These are phyloP conservation scores for Trypanosoma brucei DNA, from an alignment of 208 protist species.

Conservation along the genomic window DNA sequence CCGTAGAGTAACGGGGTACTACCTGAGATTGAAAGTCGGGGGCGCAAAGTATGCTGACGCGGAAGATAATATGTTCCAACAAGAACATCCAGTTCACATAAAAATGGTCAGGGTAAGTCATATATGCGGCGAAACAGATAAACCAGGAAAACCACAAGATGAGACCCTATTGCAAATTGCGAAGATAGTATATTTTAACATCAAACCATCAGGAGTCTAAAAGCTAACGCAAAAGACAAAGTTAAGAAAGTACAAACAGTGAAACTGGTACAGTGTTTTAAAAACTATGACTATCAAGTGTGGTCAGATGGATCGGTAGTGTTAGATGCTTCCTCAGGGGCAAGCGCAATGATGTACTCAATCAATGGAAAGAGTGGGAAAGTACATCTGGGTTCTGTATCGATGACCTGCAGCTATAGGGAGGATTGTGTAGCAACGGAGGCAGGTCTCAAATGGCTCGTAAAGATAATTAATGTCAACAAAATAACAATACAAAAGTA, in stretches of 20 bases:
- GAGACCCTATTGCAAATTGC: background rate
- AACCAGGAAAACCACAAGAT: background rate
- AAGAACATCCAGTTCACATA: background rate
- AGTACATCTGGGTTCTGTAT: too few species aligned
- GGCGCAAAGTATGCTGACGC: background rate
- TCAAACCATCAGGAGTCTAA: background rate
- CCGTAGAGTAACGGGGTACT: background rate
- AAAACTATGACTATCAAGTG: background rate
- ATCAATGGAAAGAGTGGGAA: too few species aligned
- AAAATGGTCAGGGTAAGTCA: background rate
- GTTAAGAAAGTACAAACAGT: background rate
- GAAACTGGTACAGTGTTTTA: background rate
- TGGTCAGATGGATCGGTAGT: constrained; percentile 9
- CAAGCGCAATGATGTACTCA: too few species aligned
- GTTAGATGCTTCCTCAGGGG: constrained; percentile 10
- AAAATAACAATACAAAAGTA: background rate
- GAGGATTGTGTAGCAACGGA: constrained; percentile 13
- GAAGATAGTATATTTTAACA: background rate
- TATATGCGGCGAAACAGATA: background rate
- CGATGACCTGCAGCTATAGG: constrained; percentile 11
- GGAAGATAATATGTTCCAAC: background rate
- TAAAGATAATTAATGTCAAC: background rate
- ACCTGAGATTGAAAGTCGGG: background rate
- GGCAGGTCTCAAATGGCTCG: background rate
- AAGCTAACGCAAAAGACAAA: background rate